Evolutionary conservation across 2,329 filamentous ascomycete species (phyloP).

Genomic region (Penicillium thymicola): DNA sequence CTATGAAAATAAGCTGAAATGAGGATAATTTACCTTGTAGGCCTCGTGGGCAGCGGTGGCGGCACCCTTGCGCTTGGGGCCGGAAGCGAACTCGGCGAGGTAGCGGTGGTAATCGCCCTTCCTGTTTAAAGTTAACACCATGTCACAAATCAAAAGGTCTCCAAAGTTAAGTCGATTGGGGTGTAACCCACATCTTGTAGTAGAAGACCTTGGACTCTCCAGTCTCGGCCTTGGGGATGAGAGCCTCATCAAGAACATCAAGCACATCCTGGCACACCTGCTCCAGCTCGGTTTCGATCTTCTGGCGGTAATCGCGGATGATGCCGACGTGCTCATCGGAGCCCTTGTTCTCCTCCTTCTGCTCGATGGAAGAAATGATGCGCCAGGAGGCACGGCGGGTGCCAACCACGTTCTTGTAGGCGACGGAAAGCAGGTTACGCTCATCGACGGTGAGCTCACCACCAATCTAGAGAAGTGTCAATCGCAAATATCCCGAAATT

Average conservation of each 20-base stretch:
- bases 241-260: conserved; percentile 84
- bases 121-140: conserved; percentile 77
- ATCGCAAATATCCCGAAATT: conserved; percentile 11
- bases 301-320: conserved; percentile 96
- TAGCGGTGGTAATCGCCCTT: conserved; percentile 99
- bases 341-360: conserved; percentile 99
- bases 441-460: conserved; percentile 68
- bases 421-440: conserved; percentile 92
- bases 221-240: conserved; percentile 93
- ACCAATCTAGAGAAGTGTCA: conserved; percentile 50
- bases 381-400: conserved; percentile 98
- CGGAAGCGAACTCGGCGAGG: conserved; percentile 92
- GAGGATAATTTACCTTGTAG: conserved; percentile 73
- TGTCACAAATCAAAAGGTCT: conserved; percentile 55
- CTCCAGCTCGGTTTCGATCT: conserved; percentile 97
- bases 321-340: conserved; percentile 89
- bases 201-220: conserved; percentile 99
- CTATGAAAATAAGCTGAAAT: background rate
- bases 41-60: conserved; percentile 94
- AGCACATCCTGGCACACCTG: conserved; percentile 98
- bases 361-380: conserved; percentile 99
- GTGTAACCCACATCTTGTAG: conserved; percentile 83
- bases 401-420: conserved; percentile 99
- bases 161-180: too few relatives aligned
- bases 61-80: conserved; percentile 91